phyloP scores from a whole-genome alignment of 2,329 filamentous ascomycete genomes.

The Pyrenochaeta sp. region DNA sequence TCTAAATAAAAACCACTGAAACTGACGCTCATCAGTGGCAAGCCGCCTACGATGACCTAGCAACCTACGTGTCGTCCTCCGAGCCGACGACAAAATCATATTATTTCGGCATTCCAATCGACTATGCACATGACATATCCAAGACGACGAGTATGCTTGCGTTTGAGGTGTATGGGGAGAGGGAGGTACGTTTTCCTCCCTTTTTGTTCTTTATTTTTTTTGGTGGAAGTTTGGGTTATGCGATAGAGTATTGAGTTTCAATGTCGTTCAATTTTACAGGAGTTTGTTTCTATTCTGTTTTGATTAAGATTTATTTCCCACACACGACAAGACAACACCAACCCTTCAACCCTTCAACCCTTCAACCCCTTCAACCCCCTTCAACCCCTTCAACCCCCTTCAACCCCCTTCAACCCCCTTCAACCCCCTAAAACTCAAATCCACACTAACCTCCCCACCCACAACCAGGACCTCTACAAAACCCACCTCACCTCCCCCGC shows the following conservation, averaged over 20 bases:
- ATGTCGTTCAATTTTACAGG: too few species aligned
- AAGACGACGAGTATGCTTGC: conserved; percentile 46
- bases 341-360: too few species aligned
- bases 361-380: neutral
- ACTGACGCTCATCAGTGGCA: conserved; percentile 53
- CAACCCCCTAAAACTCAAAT: neutral
- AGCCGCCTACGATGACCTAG: conserved; percentile 51
- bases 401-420: neutral
- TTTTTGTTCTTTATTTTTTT: too few species aligned
- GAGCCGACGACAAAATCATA: conserved; percentile 51
- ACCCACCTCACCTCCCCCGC: conserved; percentile 40
- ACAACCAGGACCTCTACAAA: conserved; percentile 45
- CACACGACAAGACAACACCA: too few species aligned
- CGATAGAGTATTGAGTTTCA: too few species aligned
- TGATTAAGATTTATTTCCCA: too few species aligned
- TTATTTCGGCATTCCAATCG: conserved; percentile 53
- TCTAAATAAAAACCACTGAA: too few species aligned
- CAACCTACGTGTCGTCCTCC: conserved; percentile 42
- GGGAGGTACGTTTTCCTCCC: too few species aligned
- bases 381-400: neutral
- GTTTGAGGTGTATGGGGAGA: conserved; percentile 45
- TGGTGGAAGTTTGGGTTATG: too few species aligned
- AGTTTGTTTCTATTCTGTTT: too few species aligned
- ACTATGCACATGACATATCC: conserved; percentile 41
- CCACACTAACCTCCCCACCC: too few species aligned